Conservation (phyloP, 2,329 filamentous ascomycete genomes). For the Trichoderma sp. region DNA sequence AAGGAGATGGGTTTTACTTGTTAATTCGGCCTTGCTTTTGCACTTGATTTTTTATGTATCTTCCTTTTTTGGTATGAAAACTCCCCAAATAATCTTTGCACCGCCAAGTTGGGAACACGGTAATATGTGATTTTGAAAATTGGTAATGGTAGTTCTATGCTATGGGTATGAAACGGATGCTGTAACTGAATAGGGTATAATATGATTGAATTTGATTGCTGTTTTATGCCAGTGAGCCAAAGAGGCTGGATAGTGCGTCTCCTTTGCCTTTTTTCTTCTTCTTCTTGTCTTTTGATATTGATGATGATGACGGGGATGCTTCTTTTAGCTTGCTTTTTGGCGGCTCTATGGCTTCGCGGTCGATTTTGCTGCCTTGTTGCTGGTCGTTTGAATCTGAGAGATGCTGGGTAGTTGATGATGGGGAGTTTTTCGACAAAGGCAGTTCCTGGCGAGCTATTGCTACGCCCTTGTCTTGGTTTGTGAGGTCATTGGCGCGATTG, state of each 20-base stretch:
- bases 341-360: constrained; percentile 1
- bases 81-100: neutral
- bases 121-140: neutral
- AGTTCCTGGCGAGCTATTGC: constrained; percentile 38
- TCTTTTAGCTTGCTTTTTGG: neutral
- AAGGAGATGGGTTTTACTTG: constrained; percentile 33
- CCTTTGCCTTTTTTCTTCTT: constrained; percentile 61
- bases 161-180: neutral
- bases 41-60: constrained; percentile 31
- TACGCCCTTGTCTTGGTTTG: constrained; percentile 37
- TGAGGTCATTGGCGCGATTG: neutral
- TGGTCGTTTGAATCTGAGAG: too few relatives aligned
- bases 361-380: neutral
- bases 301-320: neutral
- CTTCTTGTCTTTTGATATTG: constrained; percentile 38
- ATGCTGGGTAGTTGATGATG: neutral
- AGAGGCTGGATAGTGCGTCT: constrained; percentile 75
- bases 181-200: neutral
- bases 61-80: constrained; percentile 31
- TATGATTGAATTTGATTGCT: neutral
- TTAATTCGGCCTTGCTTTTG: constrained; percentile 33
- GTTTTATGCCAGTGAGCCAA: constrained; percentile 55
- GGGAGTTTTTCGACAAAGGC: neutral
- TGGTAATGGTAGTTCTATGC: neutral
- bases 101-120: neutral